A percentile compares a stretch with the other conserved stretches of the same genome.
Evolutionary conservation across 1,284 basidiomycete genomes (phyloP).

Genomic region (Moniliophthora roreri): DNA sequence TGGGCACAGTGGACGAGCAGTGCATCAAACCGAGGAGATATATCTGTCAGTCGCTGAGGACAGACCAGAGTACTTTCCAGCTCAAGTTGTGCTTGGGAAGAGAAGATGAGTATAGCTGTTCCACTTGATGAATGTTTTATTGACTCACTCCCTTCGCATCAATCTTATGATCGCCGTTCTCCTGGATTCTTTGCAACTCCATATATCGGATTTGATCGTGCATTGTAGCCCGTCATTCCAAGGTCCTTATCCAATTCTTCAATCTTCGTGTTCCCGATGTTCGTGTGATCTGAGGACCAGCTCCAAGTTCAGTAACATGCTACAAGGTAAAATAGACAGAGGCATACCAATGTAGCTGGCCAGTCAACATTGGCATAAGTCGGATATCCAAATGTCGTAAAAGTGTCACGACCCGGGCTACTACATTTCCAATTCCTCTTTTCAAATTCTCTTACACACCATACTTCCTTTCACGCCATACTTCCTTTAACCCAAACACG

Average conservation of each 20-base stretch:
- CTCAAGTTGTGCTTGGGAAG: background rate
- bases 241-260: constrained; percentile 1
- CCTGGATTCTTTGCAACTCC: background rate
- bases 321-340: background rate
- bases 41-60: background rate
- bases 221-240: background rate
- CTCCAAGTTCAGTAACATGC: background rate
- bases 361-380: constrained; percentile 1
- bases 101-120: background rate
- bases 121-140: background rate
- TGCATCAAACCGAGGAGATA: background rate
- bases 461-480: too few relatives aligned
- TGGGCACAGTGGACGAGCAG: background rate
- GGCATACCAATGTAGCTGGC: constrained; percentile 1
- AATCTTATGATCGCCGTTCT: constrained; percentile 1
- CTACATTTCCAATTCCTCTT: too few relatives aligned
- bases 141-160: background rate
- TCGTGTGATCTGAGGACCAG: background rate
- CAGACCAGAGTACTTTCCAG: background rate
- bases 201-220: background rate
- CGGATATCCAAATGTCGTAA: background rate
- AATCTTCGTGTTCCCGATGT: constrained; percentile 1
- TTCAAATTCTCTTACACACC: too few relatives aligned
- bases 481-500: too few relatives aligned
- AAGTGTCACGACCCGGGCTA: too few relatives aligned